Conservation (phyloP, 129 eudicot species). For the Tanacetum coccineum region DNA sequence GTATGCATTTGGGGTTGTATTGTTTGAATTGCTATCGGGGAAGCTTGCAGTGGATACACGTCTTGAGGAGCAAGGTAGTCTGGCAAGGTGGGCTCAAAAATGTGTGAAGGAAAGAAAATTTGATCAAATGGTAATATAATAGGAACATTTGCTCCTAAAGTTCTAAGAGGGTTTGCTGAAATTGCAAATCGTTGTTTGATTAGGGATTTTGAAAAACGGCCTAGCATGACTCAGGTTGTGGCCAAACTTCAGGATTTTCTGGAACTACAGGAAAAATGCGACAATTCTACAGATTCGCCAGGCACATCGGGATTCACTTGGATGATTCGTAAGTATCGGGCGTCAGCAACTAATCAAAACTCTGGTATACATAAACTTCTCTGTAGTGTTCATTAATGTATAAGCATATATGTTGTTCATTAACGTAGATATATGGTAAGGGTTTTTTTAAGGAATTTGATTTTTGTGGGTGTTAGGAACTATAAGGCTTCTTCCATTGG, state of each 20-base stretch:
- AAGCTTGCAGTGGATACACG: conserved; percentile 21
- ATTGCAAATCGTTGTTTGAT: conserved; percentile 20
- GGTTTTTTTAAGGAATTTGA: not conserved
- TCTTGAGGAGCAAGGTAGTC: conserved; percentile 13
- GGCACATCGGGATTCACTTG: not conserved
- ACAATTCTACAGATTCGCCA: not conserved
- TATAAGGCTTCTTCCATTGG: not conserved
- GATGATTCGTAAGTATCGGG: not conserved
- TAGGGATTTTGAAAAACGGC: conserved; percentile 12
- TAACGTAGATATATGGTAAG: not conserved
- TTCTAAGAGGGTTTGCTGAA: not conserved
- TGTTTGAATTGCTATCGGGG: conserved; percentile 26
- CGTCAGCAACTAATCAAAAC: not conserved
- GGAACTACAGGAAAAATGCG: conserved; percentile 6
- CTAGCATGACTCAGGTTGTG: conserved; percentile 30
- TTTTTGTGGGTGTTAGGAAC: not conserved
- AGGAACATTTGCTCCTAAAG: not conserved
- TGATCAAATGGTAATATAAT: conserved; percentile 4
- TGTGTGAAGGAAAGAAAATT: conserved; percentile 16
- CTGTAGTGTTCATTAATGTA: too few species aligned
- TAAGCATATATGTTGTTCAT: too few species aligned
- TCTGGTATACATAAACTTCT: not conserved
- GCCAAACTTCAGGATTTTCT: conserved; percentile 19
- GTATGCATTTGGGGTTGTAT: conserved; percentile 27
- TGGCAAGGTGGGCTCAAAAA: conserved; percentile 26